Percentiles rank a stretch among this genome's conserved stretches.
These are phyloP conservation scores for Arachnopeziza araneosa DNA, from an alignment of 2,329 filamentous ascomycete species.

Conservation along the genomic window DNA sequence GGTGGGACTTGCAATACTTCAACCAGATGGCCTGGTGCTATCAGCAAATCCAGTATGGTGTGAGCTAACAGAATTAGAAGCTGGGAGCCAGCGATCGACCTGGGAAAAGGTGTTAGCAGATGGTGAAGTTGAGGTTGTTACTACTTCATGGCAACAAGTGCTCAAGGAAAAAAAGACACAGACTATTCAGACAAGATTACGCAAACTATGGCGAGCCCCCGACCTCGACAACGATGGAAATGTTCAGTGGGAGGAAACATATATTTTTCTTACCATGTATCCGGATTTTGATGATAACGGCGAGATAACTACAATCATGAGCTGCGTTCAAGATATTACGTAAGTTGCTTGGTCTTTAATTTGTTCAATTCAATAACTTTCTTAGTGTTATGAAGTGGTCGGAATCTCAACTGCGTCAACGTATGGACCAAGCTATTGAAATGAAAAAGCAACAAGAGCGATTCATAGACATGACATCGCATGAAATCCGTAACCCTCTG, in stretches of 20 bases:
- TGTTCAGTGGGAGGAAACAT: constrained; percentile 10
- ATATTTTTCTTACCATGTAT: constrained; percentile 16
- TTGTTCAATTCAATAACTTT: neutral
- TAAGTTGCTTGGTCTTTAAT: neutral
- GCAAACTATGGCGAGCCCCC: constrained; percentile 5
- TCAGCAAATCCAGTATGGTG: constrained; percentile 18
- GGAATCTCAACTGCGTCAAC: constrained; percentile 22
- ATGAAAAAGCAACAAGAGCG: constrained; percentile 67
- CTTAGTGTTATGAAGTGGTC: constrained; percentile 15
- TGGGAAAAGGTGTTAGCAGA: constrained; percentile 14
- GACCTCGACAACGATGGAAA: constrained; percentile 8
- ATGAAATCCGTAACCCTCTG: constrained; percentile 71
- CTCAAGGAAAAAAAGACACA: constrained; percentile 5
- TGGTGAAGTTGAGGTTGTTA: constrained; percentile 9
- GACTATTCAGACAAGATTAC: constrained; percentile 12
- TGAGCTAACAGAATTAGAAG: constrained; percentile 10
- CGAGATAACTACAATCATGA: constrained; percentile 16
- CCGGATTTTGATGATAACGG: constrained; percentile 19
- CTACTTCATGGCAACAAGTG: constrained; percentile 7
- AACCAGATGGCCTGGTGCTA: constrained; percentile 47
- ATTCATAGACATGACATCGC: constrained; percentile 70
- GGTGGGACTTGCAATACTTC: constrained; percentile 66
- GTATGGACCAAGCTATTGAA: constrained; percentile 48
- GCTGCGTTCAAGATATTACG: constrained; percentile 16
- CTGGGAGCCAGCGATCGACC: constrained; percentile 1